phyloP scores from a whole-genome alignment of 2,329 filamentous ascomycete genomes.

The Parastagonospora nodorum region DNA sequence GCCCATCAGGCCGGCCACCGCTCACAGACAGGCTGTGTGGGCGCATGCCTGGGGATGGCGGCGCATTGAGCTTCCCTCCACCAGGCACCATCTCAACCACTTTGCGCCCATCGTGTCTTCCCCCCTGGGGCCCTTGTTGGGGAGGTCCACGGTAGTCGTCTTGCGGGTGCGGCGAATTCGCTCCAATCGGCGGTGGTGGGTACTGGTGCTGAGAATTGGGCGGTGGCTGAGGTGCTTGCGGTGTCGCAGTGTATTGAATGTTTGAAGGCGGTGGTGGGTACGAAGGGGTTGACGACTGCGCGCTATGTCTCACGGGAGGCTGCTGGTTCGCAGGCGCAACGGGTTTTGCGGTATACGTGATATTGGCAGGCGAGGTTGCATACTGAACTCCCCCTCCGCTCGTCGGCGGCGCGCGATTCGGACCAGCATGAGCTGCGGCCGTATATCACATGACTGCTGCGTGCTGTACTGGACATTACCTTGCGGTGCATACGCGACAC shows the following conservation, averaged over 20 bases:
- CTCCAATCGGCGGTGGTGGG: conserved; percentile 40
- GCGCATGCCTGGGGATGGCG: conserved; percentile 39
- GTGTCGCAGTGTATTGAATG: conserved; percentile 15
- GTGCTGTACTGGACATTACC: conserved; percentile 37
- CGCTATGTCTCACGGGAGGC: conserved; percentile 32
- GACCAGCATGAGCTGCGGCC: conserved; percentile 27
- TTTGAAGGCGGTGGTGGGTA: conserved; percentile 25
- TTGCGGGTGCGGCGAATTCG: conserved; percentile 27
- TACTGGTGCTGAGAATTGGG: conserved; percentile 24
- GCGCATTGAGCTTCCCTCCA: conserved; percentile 30
- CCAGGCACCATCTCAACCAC: conserved; percentile 52
- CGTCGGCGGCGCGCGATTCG: conserved; percentile 24
- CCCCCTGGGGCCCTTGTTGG: conserved; percentile 20
- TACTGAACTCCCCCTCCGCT: conserved; percentile 43
- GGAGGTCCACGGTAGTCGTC: conserved; percentile 31
- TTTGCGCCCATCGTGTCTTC: conserved; percentile 37
- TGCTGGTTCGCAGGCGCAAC: conserved; percentile 29
- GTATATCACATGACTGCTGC: conserved; percentile 37
- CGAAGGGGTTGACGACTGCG: conserved; percentile 26
- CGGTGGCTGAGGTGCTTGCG: conserved; percentile 18
- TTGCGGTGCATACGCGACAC: conserved; percentile 28
- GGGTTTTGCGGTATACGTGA: conserved; percentile 52
- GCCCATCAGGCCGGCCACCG: conserved; percentile 38
- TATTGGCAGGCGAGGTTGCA: conserved; percentile 46
- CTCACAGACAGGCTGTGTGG: conserved; percentile 41